phyloP scores from a whole-genome alignment of 1,284 basidiomycete species.

The Cryptococcus amylolentus region DNA sequence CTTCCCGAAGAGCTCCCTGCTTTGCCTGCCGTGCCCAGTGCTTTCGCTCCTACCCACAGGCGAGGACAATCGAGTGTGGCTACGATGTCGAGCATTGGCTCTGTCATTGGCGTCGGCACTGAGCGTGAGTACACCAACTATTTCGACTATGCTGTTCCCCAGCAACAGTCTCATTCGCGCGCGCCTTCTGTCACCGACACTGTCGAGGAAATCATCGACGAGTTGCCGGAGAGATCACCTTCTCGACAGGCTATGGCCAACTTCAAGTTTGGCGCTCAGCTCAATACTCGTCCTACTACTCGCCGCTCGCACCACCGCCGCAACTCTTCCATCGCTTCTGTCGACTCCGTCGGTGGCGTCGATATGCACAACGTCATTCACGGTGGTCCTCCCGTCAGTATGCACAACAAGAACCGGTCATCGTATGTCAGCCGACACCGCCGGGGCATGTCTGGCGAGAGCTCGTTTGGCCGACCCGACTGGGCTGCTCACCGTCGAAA shows the following conservation, averaged over 20 bases:
- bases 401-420: slow-evolving; percentile 58
- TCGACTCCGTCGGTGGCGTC: slow-evolving; percentile 47
- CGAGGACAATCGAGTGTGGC: slow-evolving; percentile 68
- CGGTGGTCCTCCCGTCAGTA: slow-evolving; percentile 60
- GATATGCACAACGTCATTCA: slow-evolving; percentile 10
- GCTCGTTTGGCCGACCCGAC: slow-evolving; percentile 58
- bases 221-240: neutral
- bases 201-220: slow-evolving; percentile 7
- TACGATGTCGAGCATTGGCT: slow-evolving; percentile 75
- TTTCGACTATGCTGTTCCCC: slow-evolving; percentile 50
- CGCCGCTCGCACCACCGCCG: slow-evolving; percentile 27
- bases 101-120: slow-evolving; percentile 61
- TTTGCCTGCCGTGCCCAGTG: neutral
- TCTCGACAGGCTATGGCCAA: slow-evolving; percentile 6
- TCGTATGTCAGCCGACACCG: slow-evolving; percentile 43
- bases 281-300: slow-evolving; percentile 9
- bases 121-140: slow-evolving; percentile 71
- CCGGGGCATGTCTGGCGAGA: slow-evolving; percentile 57
- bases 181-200: slow-evolving; percentile 6
- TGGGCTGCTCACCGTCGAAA: slow-evolving; percentile 64
- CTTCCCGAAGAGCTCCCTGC: neutral
- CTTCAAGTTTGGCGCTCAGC: neutral
- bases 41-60: slow-evolving; percentile 43
- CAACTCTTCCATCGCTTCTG: slow-evolving; percentile 55
- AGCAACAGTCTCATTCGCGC: slow-evolving; percentile 5